These are phyloP conservation scores for Puccinia horiana DNA, from an alignment of 1,284 basidiomycete genomes.

Conservation along the genomic window DNA sequence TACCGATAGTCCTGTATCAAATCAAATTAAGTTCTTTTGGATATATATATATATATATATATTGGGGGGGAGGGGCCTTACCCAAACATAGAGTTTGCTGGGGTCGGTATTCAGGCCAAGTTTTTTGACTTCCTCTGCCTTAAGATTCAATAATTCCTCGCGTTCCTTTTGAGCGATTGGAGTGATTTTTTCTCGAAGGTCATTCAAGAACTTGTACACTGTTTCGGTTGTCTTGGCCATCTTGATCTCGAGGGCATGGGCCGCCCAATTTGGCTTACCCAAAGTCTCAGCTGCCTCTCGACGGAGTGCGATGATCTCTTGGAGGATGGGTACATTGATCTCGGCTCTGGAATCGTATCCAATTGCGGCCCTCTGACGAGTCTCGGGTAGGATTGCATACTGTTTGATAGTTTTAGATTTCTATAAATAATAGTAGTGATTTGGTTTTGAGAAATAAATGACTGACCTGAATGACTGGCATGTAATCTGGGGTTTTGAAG, in stretches of 20 bases:
- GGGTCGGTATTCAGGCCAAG: constrained; percentile 66
- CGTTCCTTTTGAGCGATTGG: constrained; percentile 71
- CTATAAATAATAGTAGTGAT: not conserved
- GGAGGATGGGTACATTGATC: constrained; percentile 70
- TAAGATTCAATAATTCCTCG: constrained; percentile 69
- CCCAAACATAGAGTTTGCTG: constrained; percentile 72
- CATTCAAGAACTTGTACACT: constrained; percentile 69
- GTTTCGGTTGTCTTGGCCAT: constrained; percentile 74
- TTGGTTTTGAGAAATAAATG: not conserved
- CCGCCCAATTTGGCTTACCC: constrained; percentile 76
- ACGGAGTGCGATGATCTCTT: constrained; percentile 69
- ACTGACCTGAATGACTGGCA: constrained; percentile 65
- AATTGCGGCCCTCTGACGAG: constrained; percentile 68
- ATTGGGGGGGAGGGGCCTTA: constrained; percentile 55
- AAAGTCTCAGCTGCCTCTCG: constrained; percentile 69
- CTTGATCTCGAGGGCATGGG: constrained; percentile 76
- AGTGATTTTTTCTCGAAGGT: constrained; percentile 71
- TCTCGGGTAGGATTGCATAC: constrained; percentile 70
- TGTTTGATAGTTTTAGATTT: no score
- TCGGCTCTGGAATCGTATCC: constrained; percentile 69
- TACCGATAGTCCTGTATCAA: constrained; percentile 61
- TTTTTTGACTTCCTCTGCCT: constrained; percentile 69
- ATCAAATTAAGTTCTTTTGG: constrained; percentile 54
- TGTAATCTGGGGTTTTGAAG: constrained; percentile 73
- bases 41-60: constrained; percentile 50